Percentiles rank a stretch among this genome's conserved stretches.
These are phyloP conservation scores for Phytophthora multivora DNA, from an alignment of 352 stramenopile genomes.

Conservation along the genomic window DNA sequence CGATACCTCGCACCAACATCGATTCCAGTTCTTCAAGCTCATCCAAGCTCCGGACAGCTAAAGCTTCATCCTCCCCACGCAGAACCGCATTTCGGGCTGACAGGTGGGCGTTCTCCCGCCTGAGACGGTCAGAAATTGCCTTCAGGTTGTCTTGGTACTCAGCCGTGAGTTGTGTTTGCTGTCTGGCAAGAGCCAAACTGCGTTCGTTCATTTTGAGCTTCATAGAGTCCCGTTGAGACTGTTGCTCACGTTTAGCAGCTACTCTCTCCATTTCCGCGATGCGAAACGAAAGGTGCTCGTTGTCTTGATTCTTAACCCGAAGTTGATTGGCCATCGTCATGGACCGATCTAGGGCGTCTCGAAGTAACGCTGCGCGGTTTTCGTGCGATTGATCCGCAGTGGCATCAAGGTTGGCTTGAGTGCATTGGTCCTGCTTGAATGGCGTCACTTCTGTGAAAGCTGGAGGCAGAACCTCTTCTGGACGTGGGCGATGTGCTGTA, in stretches of 20 bases:
- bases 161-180: constrained; percentile 27
- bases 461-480: constrained; percentile 3
- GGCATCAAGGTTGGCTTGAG: constrained; percentile 32
- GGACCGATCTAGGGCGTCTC: constrained; percentile 41
- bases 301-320: constrained; percentile 46
- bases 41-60: constrained; percentile 36
- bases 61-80: constrained; percentile 17
- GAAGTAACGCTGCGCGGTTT: constrained; percentile 19
- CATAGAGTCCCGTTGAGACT: constrained; percentile 27
- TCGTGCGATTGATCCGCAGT: background rate
- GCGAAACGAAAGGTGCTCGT: constrained; percentile 41
- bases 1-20: constrained; percentile 30
- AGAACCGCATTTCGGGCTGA: constrained; percentile 22
- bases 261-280: constrained; percentile 28
- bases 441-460: constrained; percentile 33
- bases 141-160: constrained; percentile 46
- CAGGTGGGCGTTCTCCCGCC: constrained; percentile 32
- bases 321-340: constrained; percentile 44
- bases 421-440: constrained; percentile 34
- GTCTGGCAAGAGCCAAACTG: constrained; percentile 40
- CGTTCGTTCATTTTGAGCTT: constrained; percentile 37
- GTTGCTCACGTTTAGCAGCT: constrained; percentile 20
- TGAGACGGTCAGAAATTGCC: constrained; percentile 24
- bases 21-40: constrained; percentile 54
- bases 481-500: background rate